These are phyloP conservation scores for Ceratocystis destructans DNA, from an alignment of 2,329 filamentous ascomycete genomes.

Conservation along the genomic window DNA sequence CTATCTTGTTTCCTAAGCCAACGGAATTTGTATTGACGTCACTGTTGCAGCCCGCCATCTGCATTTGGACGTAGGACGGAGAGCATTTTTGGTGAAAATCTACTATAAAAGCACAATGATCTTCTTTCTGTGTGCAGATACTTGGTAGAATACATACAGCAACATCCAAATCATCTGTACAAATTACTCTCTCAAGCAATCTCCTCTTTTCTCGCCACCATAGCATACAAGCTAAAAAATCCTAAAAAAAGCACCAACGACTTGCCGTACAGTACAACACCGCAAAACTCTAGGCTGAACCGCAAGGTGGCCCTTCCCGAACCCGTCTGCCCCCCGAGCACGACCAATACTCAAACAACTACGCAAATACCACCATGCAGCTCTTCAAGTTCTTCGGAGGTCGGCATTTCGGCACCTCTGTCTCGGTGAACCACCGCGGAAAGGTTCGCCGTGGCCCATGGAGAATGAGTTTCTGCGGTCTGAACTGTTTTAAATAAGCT, in stretches of 20 bases:
- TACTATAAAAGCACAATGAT: not conserved
- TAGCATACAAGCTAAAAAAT: too few species aligned
- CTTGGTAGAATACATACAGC: not conserved
- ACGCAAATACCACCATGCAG: slow-evolving; percentile 31
- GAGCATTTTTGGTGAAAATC: not conserved
- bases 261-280: too few species aligned
- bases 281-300: too few species aligned
- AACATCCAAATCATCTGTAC: not conserved
- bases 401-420: slow-evolving; percentile 37
- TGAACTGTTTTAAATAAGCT: slow-evolving; percentile 37
- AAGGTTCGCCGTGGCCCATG: slow-evolving; percentile 35
- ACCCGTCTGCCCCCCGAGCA: not conserved
- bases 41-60: not conserved
- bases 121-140: not conserved
- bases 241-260: too few species aligned
- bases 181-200: not conserved
- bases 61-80: not conserved
- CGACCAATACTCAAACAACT: slow-evolving; percentile 21
- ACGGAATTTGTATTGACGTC: not conserved
- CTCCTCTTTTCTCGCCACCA: too few species aligned
- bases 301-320: too few species aligned
- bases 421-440: slow-evolving; percentile 34
- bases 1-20: not conserved
- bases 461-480: slow-evolving; percentile 37
- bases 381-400: slow-evolving; percentile 35